Conservation (phyloP, 1,284 basidiomycete species). For the Trichosporon coremiiforme region DNA sequence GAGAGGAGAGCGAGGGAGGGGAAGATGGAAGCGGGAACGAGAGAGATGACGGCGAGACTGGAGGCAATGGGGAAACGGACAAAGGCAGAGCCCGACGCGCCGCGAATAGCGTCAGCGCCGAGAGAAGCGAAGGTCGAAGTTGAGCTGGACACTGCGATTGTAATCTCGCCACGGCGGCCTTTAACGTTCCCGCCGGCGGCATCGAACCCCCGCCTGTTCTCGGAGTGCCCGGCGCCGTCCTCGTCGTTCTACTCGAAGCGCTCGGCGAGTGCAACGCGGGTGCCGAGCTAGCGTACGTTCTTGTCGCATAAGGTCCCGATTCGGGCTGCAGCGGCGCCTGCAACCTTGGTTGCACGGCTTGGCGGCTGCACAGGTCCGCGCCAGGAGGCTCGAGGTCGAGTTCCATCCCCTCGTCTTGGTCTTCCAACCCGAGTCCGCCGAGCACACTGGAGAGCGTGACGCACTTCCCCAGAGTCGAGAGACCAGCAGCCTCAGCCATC, state of each 20-base stretch:
- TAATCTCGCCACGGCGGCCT: not conserved
- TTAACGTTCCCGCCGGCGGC: not conserved
- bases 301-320: too few species aligned
- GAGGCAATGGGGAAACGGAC: not conserved
- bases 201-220: too few species aligned
- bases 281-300: too few species aligned
- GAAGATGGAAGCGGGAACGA: too few species aligned
- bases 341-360: not conserved
- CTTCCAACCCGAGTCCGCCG: not conserved
- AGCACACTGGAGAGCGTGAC: not conserved
- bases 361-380: not conserved
- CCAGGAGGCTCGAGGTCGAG: not conserved
- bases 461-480: constrained; percentile 5
- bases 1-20: too few species aligned
- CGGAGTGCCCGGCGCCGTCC: too few species aligned
- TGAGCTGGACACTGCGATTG: not conserved
- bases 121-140: not conserved
- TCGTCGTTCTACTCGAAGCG: too few species aligned
- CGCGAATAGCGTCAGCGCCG: not conserved
- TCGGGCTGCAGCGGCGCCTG: not conserved
- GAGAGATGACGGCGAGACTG: not conserved
- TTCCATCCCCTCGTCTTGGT: constrained; percentile 8
- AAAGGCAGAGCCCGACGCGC: not conserved
- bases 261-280: too few species aligned
- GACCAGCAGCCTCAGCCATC: constrained; percentile 18